Evolutionary conservation across 148 eudicot species (phyloP), one percentile per base, ranked within the genome.

Genomic region (Chenopodium quinoa): DNA sequence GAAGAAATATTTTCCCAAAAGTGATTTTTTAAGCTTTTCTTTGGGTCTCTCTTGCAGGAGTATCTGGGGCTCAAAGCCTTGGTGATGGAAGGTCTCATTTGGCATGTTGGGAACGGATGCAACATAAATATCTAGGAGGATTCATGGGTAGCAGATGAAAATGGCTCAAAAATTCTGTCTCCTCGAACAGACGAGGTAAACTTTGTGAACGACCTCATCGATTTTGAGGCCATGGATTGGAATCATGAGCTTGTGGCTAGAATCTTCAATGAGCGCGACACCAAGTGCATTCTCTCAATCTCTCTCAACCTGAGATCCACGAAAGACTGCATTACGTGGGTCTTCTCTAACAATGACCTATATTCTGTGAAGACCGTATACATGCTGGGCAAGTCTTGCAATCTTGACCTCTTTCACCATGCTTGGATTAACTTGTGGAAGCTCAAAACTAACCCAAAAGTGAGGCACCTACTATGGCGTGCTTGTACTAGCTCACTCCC

Each of bases 221-320:
- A 65, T 11, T 22, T n/a, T 65, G 69, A 4, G 10, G 4, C 1
- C 2, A n/a, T 9, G 1, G 40, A 67, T 0, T 67, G 71, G 71
- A 67, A 31, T 4, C 11, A 3, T 7, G 71, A 67, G 13, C 5
- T 56, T 3, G 1, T 56, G 0, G 13, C 12, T 0, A 13, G 16
- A 2, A 16, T 4, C 0, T 64, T 64, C 8, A 64, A 22, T n/a
- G 29, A 64, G 0, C 68, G 27, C 0, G 68, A 64, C 0, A 12
- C 31, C 0, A 23, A 8, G 1, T 22, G 29, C 0, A 64, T 64
- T 0, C 1, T 64, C 1, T 8, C 25, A 7, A n/a, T 64, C 2
- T 2, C 68, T 0, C 1, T 16, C 1, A 62, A 7, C 1, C 0
- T 16, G 0, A 0, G 7, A 0, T 4, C 22, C 9, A 7, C 10